Percentiles rank a stretch among this genome's conserved stretches.
These are phyloP conservation scores for Angophora floribunda DNA, from an alignment of 345 rosid genomes.

Conservation along the genomic window DNA sequence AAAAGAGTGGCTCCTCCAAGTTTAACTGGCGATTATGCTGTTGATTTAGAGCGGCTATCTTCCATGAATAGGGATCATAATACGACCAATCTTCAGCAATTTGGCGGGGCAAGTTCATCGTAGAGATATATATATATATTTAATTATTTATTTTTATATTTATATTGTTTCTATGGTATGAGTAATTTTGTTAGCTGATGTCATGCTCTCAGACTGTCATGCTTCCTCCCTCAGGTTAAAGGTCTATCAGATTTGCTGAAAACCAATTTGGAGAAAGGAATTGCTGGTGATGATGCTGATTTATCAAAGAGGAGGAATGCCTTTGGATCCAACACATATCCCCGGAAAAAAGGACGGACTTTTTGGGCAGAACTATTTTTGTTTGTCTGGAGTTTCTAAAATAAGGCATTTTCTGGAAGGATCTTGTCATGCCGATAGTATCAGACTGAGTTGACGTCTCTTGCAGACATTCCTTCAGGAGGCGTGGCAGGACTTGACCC, in stretches of 20 bases:
- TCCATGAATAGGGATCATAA: constrained; percentile 74
- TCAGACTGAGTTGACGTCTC: not conserved
- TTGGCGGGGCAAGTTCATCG: constrained; percentile 38
- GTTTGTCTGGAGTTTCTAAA: not conserved
- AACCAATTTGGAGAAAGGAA: constrained; percentile 57
- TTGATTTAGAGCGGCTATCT: constrained; percentile 69
- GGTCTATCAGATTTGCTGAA: constrained; percentile 64
- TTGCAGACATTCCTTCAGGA: constrained; percentile 15
- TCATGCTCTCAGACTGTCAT: not conserved
- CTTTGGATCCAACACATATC: constrained; percentile 94
- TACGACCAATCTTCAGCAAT: constrained; percentile 44
- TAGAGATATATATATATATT: not conserved
- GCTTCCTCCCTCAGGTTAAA: constrained; percentile 40
- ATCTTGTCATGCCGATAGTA: not conserved
- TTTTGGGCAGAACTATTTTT: constrained; percentile 45
- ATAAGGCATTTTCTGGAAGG: not conserved
- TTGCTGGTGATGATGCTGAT: constrained; percentile 56
- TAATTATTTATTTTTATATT: too few relatives aligned
- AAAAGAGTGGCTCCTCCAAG: constrained; percentile 25
- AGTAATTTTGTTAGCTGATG: not conserved
- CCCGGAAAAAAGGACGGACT: constrained; percentile 74
- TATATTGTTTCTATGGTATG: not conserved
- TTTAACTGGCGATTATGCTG: constrained; percentile 44
- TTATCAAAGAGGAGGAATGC: constrained; percentile 50
- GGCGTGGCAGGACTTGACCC: constrained; percentile 27